Evolutionary conservation across 495 filamentous ascomycete species (phyloP), one percentile per base, ranked within the genome.

Genomic region (Xylaria palmicola): DNA sequence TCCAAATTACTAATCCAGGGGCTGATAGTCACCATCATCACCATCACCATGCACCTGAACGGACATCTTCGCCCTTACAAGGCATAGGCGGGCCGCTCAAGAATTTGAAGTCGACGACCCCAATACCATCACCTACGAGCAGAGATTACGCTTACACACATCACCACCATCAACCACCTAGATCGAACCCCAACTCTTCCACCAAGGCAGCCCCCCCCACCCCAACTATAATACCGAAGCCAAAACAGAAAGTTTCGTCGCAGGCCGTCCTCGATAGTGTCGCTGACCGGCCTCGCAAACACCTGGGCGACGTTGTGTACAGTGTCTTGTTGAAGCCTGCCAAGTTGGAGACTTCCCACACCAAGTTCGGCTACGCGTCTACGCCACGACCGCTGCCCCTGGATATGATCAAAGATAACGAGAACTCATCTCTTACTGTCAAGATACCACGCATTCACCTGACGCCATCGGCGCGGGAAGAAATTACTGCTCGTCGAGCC

Each of bases 361-460:
- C 79, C 61, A 88, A 85, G 68, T 85, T 83, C 65, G 86, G 85
- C 32, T 93, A 84, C 71, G 84, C 81, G 36, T 89, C 83, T 17
- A 90, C 82, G 6, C 90, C 93, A 0, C 84, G 82, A 30, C 89
- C 90, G 13, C 75, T 96, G 4, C 93, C 91, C 3, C 67, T 71
- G 70, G 74, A 77, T 5, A 75, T 85, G 9, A 95, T 94, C 65
- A 86, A 91, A 64, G 85, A 84, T 22, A 89, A 90, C 40, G 89
- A 92, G 64, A 98, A 98, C 61, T 96, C 90, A 69, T 96, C 92
- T 0, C 84, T 94, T 64, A 95, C 91, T 6, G 76, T 98, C 51
- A 90, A 92, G 43, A 88, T 98, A 6, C 89, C 92, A 3, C 85
- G 90, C 17, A 84, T 87, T 63, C 90, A 92, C 66, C 81, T 99